These are phyloP conservation scores for Kwoniella sp. DNA, from an alignment of 768 basidiomycete species.

Conservation along the genomic window DNA sequence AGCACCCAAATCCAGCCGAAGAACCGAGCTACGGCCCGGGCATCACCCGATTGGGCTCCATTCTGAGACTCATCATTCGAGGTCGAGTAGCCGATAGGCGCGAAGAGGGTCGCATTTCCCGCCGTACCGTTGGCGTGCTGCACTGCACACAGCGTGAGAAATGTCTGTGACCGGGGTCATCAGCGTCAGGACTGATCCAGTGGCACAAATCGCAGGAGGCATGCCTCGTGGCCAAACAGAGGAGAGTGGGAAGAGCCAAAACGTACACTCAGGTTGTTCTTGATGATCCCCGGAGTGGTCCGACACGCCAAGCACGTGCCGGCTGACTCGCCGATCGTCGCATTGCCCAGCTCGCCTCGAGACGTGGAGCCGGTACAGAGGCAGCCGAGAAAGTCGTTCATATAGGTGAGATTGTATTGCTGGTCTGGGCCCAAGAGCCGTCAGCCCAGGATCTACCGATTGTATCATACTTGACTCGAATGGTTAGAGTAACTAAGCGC, in stretches of 20 bases:
- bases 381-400: conserved; percentile 31
- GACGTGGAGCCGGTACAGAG: conserved; percentile 21
- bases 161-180: conserved; percentile 4
- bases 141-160: conserved; percentile 25
- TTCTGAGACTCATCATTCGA: conserved; percentile 10
- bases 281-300: conserved; percentile 16
- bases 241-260: background rate
- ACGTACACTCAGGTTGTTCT: conserved; percentile 29
- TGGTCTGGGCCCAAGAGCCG: no score
- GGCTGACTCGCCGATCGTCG: conserved; percentile 5
- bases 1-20: no score
- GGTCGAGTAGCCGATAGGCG: conserved; percentile 24
- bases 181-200: background rate
- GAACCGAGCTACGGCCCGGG: no score
- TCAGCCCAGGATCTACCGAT: no score
- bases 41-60: no score
- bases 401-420: conserved; percentile 17
- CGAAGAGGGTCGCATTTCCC: conserved; percentile 15
- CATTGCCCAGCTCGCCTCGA: conserved; percentile 15
- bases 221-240: background rate
- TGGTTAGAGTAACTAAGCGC: background rate
- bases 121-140: conserved; percentile 25
- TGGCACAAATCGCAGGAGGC: background rate
- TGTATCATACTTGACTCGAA: no score
- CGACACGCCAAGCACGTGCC: conserved; percentile 26